phyloP scores from a whole-genome alignment of 331 rosid genomes.

The Malus hybrid region DNA sequence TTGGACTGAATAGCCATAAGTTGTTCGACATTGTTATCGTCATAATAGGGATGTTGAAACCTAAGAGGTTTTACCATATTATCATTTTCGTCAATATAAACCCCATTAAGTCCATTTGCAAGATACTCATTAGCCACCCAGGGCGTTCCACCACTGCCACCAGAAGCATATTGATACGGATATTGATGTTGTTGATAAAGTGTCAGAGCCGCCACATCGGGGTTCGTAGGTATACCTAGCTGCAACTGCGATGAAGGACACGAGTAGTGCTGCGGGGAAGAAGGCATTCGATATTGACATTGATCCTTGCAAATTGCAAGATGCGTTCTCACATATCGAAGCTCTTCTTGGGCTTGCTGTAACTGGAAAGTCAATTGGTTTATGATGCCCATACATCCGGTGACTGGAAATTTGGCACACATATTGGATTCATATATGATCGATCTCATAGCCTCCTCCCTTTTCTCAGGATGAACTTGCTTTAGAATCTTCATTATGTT shows the following conservation, averaged over 20 bases:
- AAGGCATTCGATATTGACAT: not conserved
- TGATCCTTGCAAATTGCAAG: conserved; percentile 4
- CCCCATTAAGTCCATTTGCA: not conserved
- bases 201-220: not conserved
- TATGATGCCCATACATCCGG: conserved; percentile 27
- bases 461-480: not conserved
- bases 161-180: not conserved
- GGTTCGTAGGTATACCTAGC: not conserved
- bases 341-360: not conserved
- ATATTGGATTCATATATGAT: conserved; percentile 38
- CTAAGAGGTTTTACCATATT: not conserved
- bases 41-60: not conserved
- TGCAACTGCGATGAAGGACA: conserved; percentile 5
- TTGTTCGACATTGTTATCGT: conserved; percentile 2
- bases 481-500: conserved; percentile 26
- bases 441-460: conserved; percentile 37
- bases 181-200: not conserved
- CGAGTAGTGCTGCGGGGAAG: not conserved
- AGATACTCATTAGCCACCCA: not conserved
- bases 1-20: not conserved
- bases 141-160: not conserved
- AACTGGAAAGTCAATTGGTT: not conserved
- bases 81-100: conserved; percentile 6
- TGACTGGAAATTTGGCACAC: conserved; percentile 22
- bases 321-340: not conserved